Evolutionary conservation across 108 stramenopile species (phyloP), one percentile per base, ranked within the genome.

Genomic region (Pseudonitzschia pungens): DNA sequence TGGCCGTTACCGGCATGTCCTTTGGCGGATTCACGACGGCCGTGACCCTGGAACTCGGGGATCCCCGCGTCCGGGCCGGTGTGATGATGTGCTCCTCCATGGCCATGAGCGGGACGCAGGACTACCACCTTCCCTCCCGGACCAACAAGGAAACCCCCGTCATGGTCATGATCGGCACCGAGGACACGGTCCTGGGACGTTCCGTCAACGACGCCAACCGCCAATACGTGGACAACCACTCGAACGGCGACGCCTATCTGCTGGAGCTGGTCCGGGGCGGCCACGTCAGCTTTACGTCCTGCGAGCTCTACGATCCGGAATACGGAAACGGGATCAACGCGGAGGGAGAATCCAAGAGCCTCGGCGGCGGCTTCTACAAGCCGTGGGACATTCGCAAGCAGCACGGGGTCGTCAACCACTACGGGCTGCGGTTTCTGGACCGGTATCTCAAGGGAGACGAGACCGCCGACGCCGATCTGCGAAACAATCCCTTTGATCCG

Each of bases 221-320:
- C 21, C 16, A 65, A 9, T 65, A 65, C 31, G 64, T 65, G 0
- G 40, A 1, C 21, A 65, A 65, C 40, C 64, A 65, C 40, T 20
- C 32, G 0, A 36, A 41, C 40, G 64, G 64, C 12, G 64, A 65
- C 24, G 21, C 41, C n/a, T 65, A 65, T 18, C 32, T 65, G 40
- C 31, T 65, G 40, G 64, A 65, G 18, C 32, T 65, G 32, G 22
- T 42, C 32, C 64, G 64, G 16, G 64, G 64, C 15, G 64, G 64
- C 5, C 64, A 65, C 31, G 64, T 65, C 24, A 65, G 64, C 18
- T 65, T 65, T 65, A 65, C 64, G 7, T 65, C 64, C 8, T 65
- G 64, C 40, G 64, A 65, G n/a, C 32, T 65, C 18, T 65, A 65
- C 21, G 40, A 65, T 65, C 32, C 36, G 18, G 42, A 65, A 41